phyloP scores from a whole-genome alignment of 768 basidiomycete genomes.

The Steccherinum ochraceum region DNA sequence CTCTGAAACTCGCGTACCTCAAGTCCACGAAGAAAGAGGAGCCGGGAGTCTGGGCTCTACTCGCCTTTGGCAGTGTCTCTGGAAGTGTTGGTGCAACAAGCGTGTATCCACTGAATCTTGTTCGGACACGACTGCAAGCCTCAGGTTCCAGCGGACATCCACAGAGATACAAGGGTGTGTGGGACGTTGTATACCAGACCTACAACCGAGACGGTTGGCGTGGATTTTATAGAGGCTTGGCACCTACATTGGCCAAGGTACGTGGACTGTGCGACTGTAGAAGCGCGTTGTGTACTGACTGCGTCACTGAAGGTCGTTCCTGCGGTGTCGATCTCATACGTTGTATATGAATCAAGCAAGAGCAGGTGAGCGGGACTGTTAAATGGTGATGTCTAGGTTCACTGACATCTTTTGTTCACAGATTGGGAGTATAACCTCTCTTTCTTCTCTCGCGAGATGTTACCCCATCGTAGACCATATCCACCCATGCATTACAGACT shows the following conservation, averaged over 20 bases:
- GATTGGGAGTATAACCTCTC: neutral
- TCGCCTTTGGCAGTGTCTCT: constrained; percentile 89
- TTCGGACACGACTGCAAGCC: constrained; percentile 92
- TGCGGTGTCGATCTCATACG: constrained; percentile 93
- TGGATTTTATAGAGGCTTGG: constrained; percentile 89
- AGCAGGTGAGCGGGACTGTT: constrained; percentile 45
- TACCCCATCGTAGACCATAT: constrained; percentile 4
- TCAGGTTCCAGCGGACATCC: constrained; percentile 96
- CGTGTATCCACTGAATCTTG: constrained; percentile 88
- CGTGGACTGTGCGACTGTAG: constrained; percentile 10
- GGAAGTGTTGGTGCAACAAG: constrained; percentile 91
- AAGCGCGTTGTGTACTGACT: constrained; percentile 4
- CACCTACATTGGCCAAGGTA: constrained; percentile 91
- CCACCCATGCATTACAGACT: neutral
- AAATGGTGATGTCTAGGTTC: neutral
- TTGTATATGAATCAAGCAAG: constrained; percentile 88
- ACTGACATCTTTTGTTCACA: neutral
- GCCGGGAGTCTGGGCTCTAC: constrained; percentile 78
- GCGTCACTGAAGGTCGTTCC: constrained; percentile 67
- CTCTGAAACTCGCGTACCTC: constrained; percentile 85
- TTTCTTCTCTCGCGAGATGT: neutral
- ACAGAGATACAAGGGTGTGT: constrained; percentile 80
- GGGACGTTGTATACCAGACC: constrained; percentile 79
- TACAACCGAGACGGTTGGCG: constrained; percentile 84
- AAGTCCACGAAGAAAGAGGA: constrained; percentile 85